These are phyloP conservation scores for Datisca glomerata DNA, from an alignment of 306 rosid genomes.

Conservation along the genomic window DNA sequence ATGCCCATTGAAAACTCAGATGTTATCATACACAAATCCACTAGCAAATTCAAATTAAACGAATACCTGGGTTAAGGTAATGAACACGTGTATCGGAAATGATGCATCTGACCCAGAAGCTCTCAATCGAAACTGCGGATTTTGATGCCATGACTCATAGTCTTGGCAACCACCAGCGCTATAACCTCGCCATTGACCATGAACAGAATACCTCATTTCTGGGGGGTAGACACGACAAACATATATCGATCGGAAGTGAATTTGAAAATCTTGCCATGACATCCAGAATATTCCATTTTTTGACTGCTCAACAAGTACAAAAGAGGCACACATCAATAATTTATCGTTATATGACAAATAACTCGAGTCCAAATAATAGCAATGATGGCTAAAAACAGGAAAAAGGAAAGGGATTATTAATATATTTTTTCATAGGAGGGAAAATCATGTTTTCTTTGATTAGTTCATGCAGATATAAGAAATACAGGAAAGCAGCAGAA, in stretches of 20 bases:
- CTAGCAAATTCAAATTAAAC: too few species aligned
- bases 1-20: background rate
- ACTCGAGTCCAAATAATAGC: too few species aligned
- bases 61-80: slow-evolving; percentile 89
- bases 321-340: slow-evolving; percentile 1
- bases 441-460: too few species aligned
- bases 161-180: slow-evolving; percentile 99
- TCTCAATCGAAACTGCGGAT: slow-evolving; percentile 91
- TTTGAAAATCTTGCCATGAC: slow-evolving; percentile 99
- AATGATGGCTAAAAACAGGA: too few species aligned
- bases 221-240: slow-evolving; percentile 91
- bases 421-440: too few species aligned
- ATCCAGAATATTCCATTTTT: slow-evolving; percentile 98
- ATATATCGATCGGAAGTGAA: slow-evolving; percentile 95
- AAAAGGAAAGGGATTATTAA: too few species aligned
- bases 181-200: slow-evolving; percentile 95
- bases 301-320: slow-evolving; percentile 38
- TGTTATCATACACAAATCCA: slow-evolving; percentile 3
- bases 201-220: slow-evolving; percentile 93
- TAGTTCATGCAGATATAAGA: too few species aligned
- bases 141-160: slow-evolving; percentile 95
- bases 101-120: slow-evolving; percentile 96
- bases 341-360: too few species aligned
- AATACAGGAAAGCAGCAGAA: too few species aligned
- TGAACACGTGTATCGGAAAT: slow-evolving; percentile 81